Conservation (phyloP, 441 rosid species). For the Aquilaria agallochum region DNA sequence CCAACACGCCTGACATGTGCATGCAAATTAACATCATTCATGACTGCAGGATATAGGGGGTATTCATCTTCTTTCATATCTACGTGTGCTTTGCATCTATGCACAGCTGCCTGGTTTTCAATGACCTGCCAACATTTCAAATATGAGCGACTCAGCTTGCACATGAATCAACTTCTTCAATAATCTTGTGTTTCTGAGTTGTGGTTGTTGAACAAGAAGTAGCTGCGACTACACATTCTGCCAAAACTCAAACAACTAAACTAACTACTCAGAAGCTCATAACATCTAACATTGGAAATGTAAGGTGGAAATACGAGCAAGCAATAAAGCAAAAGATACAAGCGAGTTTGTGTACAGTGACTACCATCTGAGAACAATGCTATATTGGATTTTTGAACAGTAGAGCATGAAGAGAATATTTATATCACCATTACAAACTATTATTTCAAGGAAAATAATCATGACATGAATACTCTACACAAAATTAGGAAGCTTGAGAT, state of each 20-base stretch:
- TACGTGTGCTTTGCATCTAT: constrained; percentile 52
- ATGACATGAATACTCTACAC: too few species aligned
- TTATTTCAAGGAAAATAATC: too few species aligned
- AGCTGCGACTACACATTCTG: not conserved
- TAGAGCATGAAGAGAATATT: too few species aligned
- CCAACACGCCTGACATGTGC: constrained; percentile 46
- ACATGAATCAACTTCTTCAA: constrained; percentile 1
- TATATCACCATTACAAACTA: too few species aligned
- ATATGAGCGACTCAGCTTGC: not conserved
- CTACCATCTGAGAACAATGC: too few species aligned
- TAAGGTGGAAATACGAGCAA: too few species aligned
- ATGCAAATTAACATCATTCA: constrained; percentile 55
- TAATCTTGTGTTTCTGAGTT: not conserved
- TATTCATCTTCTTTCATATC: constrained; percentile 38
- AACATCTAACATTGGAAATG: too few species aligned
- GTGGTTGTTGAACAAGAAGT: not conserved
- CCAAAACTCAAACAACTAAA: not conserved
- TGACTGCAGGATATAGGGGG: constrained; percentile 57
- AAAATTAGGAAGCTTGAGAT: too few species aligned
- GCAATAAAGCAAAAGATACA: too few species aligned
- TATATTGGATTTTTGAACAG: too few species aligned
- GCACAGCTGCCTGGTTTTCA: constrained; percentile 59
- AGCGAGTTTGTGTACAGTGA: too few species aligned
- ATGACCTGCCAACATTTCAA: constrained; percentile 42
- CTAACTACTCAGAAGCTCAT: too few species aligned